These are phyloP conservation scores for Neurospora sp. DNA, from an alignment of 495 filamentous ascomycete species.

Conservation along the genomic window DNA sequence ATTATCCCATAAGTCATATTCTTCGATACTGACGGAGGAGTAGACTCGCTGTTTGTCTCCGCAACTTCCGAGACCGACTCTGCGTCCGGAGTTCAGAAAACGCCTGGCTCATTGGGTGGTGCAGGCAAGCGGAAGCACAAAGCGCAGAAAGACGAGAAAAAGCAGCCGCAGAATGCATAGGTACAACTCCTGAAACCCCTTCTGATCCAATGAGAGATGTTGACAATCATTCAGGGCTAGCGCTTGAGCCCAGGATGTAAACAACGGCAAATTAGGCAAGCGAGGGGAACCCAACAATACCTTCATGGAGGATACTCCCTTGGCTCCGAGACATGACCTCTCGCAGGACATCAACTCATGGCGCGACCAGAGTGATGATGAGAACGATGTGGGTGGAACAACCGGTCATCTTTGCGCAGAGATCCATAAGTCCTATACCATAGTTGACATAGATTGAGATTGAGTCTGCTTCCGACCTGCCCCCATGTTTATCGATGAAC, in stretches of 20 bases:
- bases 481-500: not conserved
- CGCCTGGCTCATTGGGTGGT: not conserved
- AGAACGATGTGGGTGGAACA: not conserved
- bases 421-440: not conserved
- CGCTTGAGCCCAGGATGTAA: not conserved
- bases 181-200: not conserved
- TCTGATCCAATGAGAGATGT: not conserved
- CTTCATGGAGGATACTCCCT: not conserved
- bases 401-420: not conserved
- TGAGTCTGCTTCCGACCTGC: not conserved
- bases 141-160: not conserved
- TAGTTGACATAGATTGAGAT: not conserved
- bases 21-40: slow-evolving; percentile 7
- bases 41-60: not conserved
- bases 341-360: not conserved
- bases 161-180: not conserved
- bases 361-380: not conserved
- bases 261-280: not conserved
- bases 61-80: not conserved
- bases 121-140: not conserved
- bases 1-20: not conserved
- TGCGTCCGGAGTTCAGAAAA: not conserved
- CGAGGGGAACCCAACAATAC: not conserved
- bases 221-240: not conserved
- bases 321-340: not conserved